phyloP scores from a whole-genome alignment of 2,329 filamentous ascomycete genomes.

The Alternaria atra region DNA sequence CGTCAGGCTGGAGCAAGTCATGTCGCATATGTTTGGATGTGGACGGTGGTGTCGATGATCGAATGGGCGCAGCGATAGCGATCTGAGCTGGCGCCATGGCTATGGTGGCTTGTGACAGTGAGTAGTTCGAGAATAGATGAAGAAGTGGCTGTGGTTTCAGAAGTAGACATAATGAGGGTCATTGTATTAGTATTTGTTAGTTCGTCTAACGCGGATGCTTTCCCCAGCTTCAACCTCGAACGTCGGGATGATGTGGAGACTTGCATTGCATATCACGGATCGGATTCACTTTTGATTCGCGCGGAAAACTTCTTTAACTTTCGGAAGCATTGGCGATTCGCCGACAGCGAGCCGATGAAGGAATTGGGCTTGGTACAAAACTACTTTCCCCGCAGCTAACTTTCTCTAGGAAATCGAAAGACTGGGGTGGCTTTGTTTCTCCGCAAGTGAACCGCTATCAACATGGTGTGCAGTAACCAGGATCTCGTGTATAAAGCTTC shows the following conservation, averaged over 20 bases:
- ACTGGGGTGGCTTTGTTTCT: constrained; percentile 6
- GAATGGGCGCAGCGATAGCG: constrained; percentile 18
- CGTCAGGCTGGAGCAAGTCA: not conserved
- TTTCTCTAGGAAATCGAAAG: constrained; percentile 12
- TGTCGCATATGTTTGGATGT: not conserved
- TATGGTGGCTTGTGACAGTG: not conserved
- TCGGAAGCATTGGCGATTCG: not conserved
- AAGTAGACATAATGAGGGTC: not conserved
- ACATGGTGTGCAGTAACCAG: not conserved
- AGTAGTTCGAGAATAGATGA: not conserved
- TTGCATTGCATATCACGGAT: constrained; percentile 6
- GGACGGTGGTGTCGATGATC: constrained; percentile 1
- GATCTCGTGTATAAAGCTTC: constrained; percentile 7
- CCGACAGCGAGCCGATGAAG: not conserved
- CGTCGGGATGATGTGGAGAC: not conserved
- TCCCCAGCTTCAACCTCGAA: not conserved
- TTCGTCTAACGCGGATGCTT: not conserved
- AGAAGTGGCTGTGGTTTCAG: not conserved
- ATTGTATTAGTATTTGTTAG: not conserved
- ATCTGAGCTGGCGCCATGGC: constrained; percentile 34
- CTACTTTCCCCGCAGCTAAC: constrained; percentile 7
- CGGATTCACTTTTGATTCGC: constrained; percentile 7
- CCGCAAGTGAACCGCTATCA: not conserved
- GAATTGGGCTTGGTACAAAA: constrained; percentile 1
- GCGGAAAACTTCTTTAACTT: not conserved